Evolutionary conservation across 2,329 filamentous ascomycete genomes (phyloP), one percentile per base, ranked within the genome.

Genomic region (Chrysoporthe cubensis): DNA sequence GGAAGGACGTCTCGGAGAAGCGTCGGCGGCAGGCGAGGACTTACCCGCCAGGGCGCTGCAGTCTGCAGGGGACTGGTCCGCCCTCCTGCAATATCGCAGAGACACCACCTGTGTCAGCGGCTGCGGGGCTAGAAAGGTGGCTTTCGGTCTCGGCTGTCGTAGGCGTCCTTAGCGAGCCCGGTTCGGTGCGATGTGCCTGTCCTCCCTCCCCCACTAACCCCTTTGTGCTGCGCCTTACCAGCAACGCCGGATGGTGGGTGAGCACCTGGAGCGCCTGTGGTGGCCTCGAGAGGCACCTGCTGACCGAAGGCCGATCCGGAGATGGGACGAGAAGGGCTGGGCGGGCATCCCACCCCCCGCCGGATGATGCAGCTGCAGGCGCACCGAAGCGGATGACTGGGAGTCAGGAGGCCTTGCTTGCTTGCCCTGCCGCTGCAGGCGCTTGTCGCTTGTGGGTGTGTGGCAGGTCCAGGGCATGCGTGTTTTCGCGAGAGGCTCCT

Each of bases 281-380:
- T 18, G 54, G 40, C n/a, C 54, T 57, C 34, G 32, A 54, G 21
- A 57, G 6, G 34, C n/a, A 9, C 32, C 34, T 32, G 21, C 50
- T 16, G 34, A 40, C 16, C 54, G 16, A 13, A 16, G 40, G 14
- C 16, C 18, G 34, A 9, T 37, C n/a, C 34, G 32, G 18, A 57
- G 34, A n/a, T 40, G 32, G 54, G 50, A 43, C 44, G 21, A 4
- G n/a, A 57, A 18, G 42, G 59, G 59, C 59, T 61, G 21, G 59
- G 42, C 18, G 43, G 43, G 59, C n/a, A 37, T 57, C 6, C 26
- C 26, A 57, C 58, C 13, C 50, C 52, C 48, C 13, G 43, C 44
- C 64, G 37, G 60, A 54, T 61, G 60, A 64, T 57, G 66, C 67
- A 69, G 58, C 67, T 69, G 67, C 67, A 63, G 60, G 42, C 50